phyloP scores from a whole-genome alignment of 495 filamentous ascomycete species.

The Tuber magnatum region DNA sequence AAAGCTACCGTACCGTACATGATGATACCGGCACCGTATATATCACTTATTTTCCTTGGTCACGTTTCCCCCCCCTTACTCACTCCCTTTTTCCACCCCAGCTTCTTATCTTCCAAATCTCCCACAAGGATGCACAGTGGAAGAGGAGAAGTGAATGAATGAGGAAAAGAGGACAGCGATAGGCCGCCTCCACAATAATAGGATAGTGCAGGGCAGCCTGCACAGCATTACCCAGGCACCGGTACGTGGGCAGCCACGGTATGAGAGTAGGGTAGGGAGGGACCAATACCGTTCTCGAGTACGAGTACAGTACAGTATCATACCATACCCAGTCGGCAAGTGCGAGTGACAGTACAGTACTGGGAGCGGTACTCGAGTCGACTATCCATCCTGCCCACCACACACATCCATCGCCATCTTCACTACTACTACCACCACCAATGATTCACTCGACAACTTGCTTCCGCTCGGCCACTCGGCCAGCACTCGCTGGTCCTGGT shows the following conservation, averaged over 20 bases:
- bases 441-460: background rate
- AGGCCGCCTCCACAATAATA: background rate
- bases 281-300: background rate
- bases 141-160: background rate
- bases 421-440: background rate
- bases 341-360: too few relatives aligned
- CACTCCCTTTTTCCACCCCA: background rate
- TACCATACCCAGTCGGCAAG: background rate
- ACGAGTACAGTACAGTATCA: background rate
- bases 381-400: background rate
- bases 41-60: background rate
- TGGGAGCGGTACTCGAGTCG: too few relatives aligned
- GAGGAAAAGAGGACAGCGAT: background rate
- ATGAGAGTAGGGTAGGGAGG: too few relatives aligned
- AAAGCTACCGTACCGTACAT: background rate
- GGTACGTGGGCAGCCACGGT: background rate
- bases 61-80: background rate
- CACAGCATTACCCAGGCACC: background rate
- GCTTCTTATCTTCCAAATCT: background rate
- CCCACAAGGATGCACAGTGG: background rate
- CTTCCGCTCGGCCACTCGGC: background rate
- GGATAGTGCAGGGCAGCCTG: background rate
- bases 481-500: background rate
- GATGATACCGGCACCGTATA: background rate
- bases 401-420: background rate